Conservation (phyloP, 2,329 filamentous ascomycete genomes). For the Verticillium albo-atrum region DNA sequence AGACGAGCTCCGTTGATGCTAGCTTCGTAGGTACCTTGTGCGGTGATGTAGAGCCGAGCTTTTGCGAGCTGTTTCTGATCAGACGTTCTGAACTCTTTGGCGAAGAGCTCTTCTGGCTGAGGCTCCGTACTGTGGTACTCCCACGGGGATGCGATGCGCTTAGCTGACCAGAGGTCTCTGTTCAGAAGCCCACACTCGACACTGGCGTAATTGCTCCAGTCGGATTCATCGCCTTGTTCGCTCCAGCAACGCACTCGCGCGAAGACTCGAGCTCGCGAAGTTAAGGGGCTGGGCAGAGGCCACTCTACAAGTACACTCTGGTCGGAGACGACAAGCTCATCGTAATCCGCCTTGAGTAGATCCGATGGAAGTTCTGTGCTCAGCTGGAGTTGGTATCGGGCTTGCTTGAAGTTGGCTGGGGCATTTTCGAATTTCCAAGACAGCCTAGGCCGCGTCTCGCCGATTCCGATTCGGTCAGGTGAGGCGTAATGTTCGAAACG, state of each 20-base stretch:
- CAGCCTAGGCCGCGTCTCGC: constrained; percentile 34
- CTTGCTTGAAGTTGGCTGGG: constrained; percentile 33
- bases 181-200: not conserved
- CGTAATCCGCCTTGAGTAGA: not conserved
- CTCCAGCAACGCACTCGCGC: not conserved
- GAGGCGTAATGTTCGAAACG: constrained; percentile 34
- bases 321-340: not conserved
- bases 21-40: constrained; percentile 38
- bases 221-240: not conserved
- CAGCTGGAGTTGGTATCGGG: constrained; percentile 33
- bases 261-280: not conserved
- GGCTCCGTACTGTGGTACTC: not conserved
- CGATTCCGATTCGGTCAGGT: constrained; percentile 32
- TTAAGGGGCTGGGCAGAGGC: not conserved
- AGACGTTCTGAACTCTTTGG: constrained; percentile 24
- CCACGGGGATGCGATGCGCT: not conserved
- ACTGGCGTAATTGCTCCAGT: not conserved
- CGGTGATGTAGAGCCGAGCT: constrained; percentile 42
- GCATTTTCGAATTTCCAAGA: constrained; percentile 38
- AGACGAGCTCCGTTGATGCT: constrained; percentile 40
- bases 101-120: constrained; percentile 15
- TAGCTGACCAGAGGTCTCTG: not conserved
- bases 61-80: not conserved
- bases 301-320: not conserved
- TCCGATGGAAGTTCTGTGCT: not conserved